Base-by-base conservation (phyloP, 805 yeast genomes). In the Metschnikowia henanensis region DNA sequence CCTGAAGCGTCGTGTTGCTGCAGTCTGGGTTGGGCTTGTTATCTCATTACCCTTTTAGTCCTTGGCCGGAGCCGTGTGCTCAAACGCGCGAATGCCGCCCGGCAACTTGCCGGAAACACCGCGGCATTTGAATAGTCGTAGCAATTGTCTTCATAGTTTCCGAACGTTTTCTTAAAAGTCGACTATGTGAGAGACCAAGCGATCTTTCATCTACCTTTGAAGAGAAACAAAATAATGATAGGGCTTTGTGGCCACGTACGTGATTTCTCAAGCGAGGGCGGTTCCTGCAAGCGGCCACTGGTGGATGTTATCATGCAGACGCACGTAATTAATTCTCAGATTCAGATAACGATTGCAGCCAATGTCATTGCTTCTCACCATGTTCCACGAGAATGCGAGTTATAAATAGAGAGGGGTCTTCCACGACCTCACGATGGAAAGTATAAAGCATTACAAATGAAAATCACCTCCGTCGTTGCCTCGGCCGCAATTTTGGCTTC, bases 391-490 rank as follows among this genome's bases (percentile, higher is more conserved):
- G 15, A 21, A 30, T 26, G 15, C 19, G 16, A 7, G 33, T 21
- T 37, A 37, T 37, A 37, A 37, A 37, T 22, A 28, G 20, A 3
- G 16, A 5, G 29, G 15, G 9, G 16, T 5, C 31, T 16, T 13
- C 15, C 15, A n/a, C 31, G n/a, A n/a, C n/a, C n/a, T n/a, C n/a
- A n/a, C n/a, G n/a, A n/a, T n/a, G n/a, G n/a, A n/a, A n/a, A n/a
- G n/a, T n/a, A n/a, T 2, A 9, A 29, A 16, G 3, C 3, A 30
- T n/a, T 15, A 5, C n/a, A n/a, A 19, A 59, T 59, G 64, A 59
- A 49, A 46, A 46, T 59, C 40, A 45, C 55, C 23, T 31, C 44
- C 3, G 13, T 51, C 30, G 23, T 46, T 26, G 43, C 59, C 20
- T 32, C 48, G 22, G 54, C 55, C 16, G 48, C 55, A 9, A 4